Evolutionary conservation across 192 early-diverging fungal genomes (phyloP), one percentile per base, ranked within the genome.

Genomic region (Umbelopsis ramanniana): DNA sequence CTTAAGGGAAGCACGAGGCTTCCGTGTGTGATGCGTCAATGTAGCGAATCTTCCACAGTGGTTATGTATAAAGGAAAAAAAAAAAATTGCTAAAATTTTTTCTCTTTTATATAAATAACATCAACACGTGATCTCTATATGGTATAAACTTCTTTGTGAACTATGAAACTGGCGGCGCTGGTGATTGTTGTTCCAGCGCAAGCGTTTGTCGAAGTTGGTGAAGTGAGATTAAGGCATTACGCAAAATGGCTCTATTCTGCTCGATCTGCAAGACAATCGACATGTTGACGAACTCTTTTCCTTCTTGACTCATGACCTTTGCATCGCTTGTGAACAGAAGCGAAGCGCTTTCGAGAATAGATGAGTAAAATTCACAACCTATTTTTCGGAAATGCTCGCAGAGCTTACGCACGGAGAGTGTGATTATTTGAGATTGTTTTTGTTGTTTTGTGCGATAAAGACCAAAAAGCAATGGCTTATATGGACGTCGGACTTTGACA

Each of bases 41-140:
- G 33, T n/a, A 63, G 57, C 57, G 57, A 63, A 63, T 63, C 57
- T 63, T 63, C 57, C 57, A 63, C 57, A 63, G 57, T 63, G 57
- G 57, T 63, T 35, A 63, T 63, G 46, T 29, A 57, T 57, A 24
- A 63, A 63, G 33, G 19, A 37, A 37, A 63, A 29, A 63, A 14
- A 33, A 12, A 26, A 26, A 8, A 12, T 1, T 4, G 22, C 1
- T 0, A 24, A 63, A n/a, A 17, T 63, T 63, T n/a, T n/a, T n/a
- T n/a, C n/a, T n/a, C 35, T 63, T 63, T 37, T 63, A 37, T 63
- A 63, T 37, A 37, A n/a, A 35, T 29, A 37, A 38, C 37, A 29
- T 12, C 19, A 19, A 8, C 57, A 63, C 57, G 57, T 63, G 57
- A 63, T 63, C 57, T 63, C 29, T 17, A 63, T 57, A 7, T 22